phyloP scores from a whole-genome alignment of 441 rosid species.

The Hypseocharis bilobata region DNA sequence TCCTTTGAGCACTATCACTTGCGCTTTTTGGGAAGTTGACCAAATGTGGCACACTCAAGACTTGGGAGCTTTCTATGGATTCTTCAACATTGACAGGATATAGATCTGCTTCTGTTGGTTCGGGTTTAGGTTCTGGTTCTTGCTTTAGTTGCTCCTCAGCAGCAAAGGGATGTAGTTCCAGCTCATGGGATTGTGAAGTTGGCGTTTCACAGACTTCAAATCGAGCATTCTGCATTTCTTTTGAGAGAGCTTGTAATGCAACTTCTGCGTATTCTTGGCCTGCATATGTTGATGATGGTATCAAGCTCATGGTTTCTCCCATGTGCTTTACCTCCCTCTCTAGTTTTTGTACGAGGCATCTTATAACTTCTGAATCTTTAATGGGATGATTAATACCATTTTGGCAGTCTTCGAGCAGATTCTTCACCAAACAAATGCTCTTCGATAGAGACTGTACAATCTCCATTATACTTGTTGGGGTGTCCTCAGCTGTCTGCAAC shows the following conservation, averaged over 20 bases:
- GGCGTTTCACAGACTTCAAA: slow-evolving; percentile 28
- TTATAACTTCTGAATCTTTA: slow-evolving; percentile 35
- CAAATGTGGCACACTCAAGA: slow-evolving; percentile 17
- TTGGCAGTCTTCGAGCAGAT: slow-evolving; percentile 32
- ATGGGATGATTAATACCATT: slow-evolving; percentile 18
- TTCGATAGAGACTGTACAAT: slow-evolving; percentile 42
- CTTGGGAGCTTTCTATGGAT: slow-evolving; percentile 32
- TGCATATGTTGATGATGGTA: slow-evolving; percentile 47
- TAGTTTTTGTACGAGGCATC: slow-evolving; percentile 35
- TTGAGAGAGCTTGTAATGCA: slow-evolving; percentile 48
- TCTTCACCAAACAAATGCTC: slow-evolving; percentile 36
- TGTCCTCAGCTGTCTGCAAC: slow-evolving; percentile 38
- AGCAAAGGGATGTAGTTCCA: slow-evolving; percentile 19
- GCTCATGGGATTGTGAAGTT: slow-evolving; percentile 16
- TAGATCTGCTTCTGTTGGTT: slow-evolving; percentile 48
- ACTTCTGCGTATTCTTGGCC: slow-evolving; percentile 46
- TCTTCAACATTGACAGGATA: slow-evolving; percentile 39
- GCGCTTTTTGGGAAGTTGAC: slow-evolving; percentile 26
- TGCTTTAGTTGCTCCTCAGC: slow-evolving; percentile 9
- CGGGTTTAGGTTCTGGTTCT: slow-evolving; percentile 20
- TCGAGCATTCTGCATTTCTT: slow-evolving; percentile 52
- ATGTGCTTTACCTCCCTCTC: slow-evolving; percentile 38
- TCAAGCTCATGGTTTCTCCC: slow-evolving; percentile 50
- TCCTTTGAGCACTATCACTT: slow-evolving; percentile 32
- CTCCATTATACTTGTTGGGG: slow-evolving; percentile 34